These are phyloP conservation scores for Talaromyces sp. DNA, from an alignment of 2,329 filamentous ascomycete genomes.

Conservation along the genomic window DNA sequence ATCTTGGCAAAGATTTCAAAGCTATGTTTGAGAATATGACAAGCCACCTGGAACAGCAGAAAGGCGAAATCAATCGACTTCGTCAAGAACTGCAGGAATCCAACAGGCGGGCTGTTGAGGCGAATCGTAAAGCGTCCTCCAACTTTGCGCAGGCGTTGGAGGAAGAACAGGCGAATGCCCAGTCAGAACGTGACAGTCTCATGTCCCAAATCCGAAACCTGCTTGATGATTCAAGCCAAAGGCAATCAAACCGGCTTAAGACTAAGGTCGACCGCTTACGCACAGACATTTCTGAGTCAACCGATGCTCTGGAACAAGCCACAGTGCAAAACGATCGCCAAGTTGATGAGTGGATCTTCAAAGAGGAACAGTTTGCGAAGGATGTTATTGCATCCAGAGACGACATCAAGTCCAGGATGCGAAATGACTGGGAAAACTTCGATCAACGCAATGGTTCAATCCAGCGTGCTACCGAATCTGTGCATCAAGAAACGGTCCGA, in stretches of 20 bases:
- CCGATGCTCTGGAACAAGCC: constrained; percentile 65
- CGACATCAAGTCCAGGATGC: constrained; percentile 75
- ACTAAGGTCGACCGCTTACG: constrained; percentile 65
- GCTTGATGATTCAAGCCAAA: constrained; percentile 71
- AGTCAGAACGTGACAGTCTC: constrained; percentile 72
- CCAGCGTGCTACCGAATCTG: constrained; percentile 78
- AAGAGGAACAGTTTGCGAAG: constrained; percentile 69
- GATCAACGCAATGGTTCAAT: constrained; percentile 82
- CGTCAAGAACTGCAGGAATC: constrained; percentile 72
- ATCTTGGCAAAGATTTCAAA: constrained; percentile 84
- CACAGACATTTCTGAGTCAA: constrained; percentile 66
- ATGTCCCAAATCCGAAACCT: constrained; percentile 77
- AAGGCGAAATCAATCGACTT: constrained; percentile 72
- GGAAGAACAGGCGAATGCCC: constrained; percentile 74
- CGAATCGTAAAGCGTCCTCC: constrained; percentile 67
- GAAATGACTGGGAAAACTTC: constrained; percentile 83
- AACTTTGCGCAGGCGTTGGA: constrained; percentile 70
- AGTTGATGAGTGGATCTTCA: constrained; percentile 74
- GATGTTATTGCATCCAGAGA: constrained; percentile 75
- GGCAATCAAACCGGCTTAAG: constrained; percentile 71
- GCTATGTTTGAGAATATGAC: constrained; percentile 79
- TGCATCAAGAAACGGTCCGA: constrained; percentile 85
- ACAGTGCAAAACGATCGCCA: constrained; percentile 67
- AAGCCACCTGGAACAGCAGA: constrained; percentile 73
- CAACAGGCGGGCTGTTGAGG: constrained; percentile 66